A percentile compares a stretch with the other conserved stretches of the same genome.
These are phyloP conservation scores for Aspergillus alliaceus DNA, from an alignment of 2,329 filamentous ascomycete species.

Conservation along the genomic window DNA sequence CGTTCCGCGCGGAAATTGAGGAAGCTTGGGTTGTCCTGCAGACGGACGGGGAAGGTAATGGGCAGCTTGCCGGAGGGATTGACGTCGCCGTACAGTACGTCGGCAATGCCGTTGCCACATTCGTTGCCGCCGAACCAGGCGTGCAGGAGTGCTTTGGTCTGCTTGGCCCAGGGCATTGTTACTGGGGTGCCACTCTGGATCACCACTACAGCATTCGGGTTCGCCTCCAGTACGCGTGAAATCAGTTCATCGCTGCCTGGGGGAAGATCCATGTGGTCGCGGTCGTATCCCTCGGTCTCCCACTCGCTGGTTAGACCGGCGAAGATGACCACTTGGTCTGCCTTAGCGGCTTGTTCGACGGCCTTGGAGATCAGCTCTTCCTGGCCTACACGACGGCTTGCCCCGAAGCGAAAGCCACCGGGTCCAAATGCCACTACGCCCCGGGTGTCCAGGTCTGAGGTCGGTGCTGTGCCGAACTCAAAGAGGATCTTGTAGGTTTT, in stretches of 20 bases:
- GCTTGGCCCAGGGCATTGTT: constrained; percentile 49
- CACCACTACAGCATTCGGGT: constrained; percentile 70
- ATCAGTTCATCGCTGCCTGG: constrained; percentile 60
- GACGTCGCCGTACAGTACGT: constrained; percentile 71
- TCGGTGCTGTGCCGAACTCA: constrained; percentile 61
- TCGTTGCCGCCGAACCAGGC: constrained; percentile 90
- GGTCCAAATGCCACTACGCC: constrained; percentile 54
- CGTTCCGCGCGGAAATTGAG: constrained; percentile 72
- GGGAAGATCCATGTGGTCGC: constrained; percentile 58
- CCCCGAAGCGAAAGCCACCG: constrained; percentile 64
- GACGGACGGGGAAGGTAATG: constrained; percentile 66
- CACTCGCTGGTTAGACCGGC: constrained; percentile 77
- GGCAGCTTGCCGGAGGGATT: constrained; percentile 76
- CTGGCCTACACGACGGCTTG: constrained; percentile 58
- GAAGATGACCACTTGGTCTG: constrained; percentile 76
- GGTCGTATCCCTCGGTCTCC: constrained; percentile 73
- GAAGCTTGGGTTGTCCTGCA: constrained; percentile 73
- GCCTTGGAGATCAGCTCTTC: constrained; percentile 65
- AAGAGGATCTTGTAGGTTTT: constrained; percentile 60
- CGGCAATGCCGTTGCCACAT: constrained; percentile 76
- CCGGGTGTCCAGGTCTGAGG: constrained; percentile 55
- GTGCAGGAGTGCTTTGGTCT: constrained; percentile 63
- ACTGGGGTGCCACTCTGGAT: constrained; percentile 75
- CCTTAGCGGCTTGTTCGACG: constrained; percentile 64
- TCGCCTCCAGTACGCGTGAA: constrained; percentile 62